phyloP scores from a whole-genome alignment of 139 green algal genomes.

The Chlorella sp. region DNA sequence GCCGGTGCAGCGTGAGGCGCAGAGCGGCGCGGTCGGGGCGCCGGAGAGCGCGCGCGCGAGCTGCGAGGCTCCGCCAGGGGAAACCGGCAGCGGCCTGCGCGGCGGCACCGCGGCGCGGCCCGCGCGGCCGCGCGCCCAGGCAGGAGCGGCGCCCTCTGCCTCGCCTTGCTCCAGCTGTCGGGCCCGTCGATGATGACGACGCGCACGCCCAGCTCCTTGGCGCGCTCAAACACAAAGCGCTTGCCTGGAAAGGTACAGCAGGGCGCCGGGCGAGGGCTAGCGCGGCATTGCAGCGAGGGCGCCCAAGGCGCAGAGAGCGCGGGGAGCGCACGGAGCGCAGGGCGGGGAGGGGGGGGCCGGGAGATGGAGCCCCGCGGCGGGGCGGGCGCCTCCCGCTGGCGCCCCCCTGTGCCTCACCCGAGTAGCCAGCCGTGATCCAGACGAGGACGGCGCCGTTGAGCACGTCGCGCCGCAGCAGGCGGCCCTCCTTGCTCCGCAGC shows the following conservation, averaged over 20 bases:
- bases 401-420: conserved; percentile 8
- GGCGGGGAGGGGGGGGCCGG: not conserved
- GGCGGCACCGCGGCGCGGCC: too few relatives aligned
- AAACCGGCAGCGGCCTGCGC: too few relatives aligned
- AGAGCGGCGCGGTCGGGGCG: too few relatives aligned
- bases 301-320: not conserved
- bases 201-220: conserved; percentile 80
- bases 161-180: conserved; percentile 64
- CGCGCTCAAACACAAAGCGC: conserved; percentile 92
- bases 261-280: too few relatives aligned
- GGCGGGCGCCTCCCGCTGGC: not conserved
- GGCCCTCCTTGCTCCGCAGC: conserved; percentile 35
- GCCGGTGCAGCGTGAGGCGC: too few relatives aligned
- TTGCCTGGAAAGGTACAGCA: too few relatives aligned
- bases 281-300: not conserved
- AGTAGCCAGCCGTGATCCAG: conserved; percentile 86
- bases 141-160: too few relatives aligned
- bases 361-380: not conserved
- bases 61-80: too few relatives aligned
- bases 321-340: not conserved
- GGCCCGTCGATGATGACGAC: conserved; percentile 82
- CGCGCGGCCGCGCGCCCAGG: too few relatives aligned
- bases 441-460: conserved; percentile 81
- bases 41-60: too few relatives aligned
- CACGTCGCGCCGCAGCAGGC: conserved; percentile 67